A percentile compares a stretch with the other conserved stretches of the same genome.
Evolutionary conservation across 192 early-diverging fungal species (phyloP).

Genomic region (Gaertneriomyces sp.): DNA sequence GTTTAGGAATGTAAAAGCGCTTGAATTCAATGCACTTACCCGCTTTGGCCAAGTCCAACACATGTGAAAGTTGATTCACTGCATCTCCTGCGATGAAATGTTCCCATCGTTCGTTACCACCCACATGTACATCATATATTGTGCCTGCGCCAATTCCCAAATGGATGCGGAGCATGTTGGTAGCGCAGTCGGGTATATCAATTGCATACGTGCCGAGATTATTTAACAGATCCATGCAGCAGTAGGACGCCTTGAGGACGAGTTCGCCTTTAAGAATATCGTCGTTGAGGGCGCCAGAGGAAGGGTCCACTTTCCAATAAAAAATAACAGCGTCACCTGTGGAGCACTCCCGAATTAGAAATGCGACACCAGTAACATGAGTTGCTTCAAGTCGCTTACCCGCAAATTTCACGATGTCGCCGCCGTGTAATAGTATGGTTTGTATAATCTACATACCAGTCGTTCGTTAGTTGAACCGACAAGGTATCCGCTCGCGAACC

Average conservation of each 20-base stretch:
- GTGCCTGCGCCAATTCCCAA: slow-evolving; percentile 51
- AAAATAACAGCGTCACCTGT: slow-evolving; percentile 55
- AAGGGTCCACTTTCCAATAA: slow-evolving; percentile 42
- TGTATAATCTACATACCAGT: slow-evolving; percentile 44
- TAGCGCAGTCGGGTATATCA: slow-evolving; percentile 40
- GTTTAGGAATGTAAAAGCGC: background rate
- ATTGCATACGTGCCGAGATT: slow-evolving; percentile 47
- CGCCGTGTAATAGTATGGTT: slow-evolving; percentile 44
- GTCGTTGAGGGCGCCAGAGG: slow-evolving; percentile 20
- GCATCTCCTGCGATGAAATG: slow-evolving; percentile 55
- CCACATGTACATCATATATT: slow-evolving; percentile 50
- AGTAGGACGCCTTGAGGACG: slow-evolving; percentile 45
- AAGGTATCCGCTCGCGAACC: too few relatives aligned
- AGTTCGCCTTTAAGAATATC: slow-evolving; percentile 41
- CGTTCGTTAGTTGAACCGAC: too few relatives aligned
- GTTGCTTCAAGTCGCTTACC: slow-evolving; percentile 15
- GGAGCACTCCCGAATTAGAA: background rate
- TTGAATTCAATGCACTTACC: slow-evolving; percentile 29
- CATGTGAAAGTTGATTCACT: slow-evolving; percentile 44
- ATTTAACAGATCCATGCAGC: slow-evolving; percentile 43
- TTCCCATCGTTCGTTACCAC: slow-evolving; percentile 48
- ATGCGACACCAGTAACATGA: too few relatives aligned
- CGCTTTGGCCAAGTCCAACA: slow-evolving; percentile 48
- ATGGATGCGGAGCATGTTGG: slow-evolving; percentile 45
- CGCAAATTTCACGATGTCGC: slow-evolving; percentile 58